These are phyloP conservation scores for Tuber borchii DNA, from an alignment of 495 filamentous ascomycete genomes.

Conservation along the genomic window DNA sequence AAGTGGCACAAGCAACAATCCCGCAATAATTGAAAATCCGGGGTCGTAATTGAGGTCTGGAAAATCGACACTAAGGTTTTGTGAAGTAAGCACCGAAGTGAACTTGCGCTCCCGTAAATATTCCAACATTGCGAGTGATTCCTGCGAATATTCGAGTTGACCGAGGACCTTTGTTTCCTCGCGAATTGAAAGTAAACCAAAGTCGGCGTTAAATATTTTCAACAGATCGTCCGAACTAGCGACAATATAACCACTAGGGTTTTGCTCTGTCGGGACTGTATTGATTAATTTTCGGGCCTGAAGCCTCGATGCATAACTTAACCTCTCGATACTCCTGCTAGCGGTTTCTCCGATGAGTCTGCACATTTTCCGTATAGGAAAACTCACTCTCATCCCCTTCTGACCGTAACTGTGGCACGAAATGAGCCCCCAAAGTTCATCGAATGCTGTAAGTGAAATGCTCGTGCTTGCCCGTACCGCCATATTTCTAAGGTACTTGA, in stretches of 20 bases:
- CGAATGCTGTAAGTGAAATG: conserved; percentile 80
- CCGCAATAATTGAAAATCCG: conserved; percentile 72
- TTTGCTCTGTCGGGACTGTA: conserved; percentile 67
- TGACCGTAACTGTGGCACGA: conserved; percentile 77
- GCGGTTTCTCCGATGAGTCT: conserved; percentile 81
- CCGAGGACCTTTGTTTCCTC: conserved; percentile 86
- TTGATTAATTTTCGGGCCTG: conserved; percentile 78
- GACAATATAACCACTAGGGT: conserved; percentile 86
- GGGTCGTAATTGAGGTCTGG: conserved; percentile 74
- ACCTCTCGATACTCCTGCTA: conserved; percentile 79
- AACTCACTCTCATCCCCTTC: conserved; percentile 78
- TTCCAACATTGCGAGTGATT: conserved; percentile 77
- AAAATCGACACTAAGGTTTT: conserved; percentile 72
- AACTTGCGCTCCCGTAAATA: conserved; percentile 72
- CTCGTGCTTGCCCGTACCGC: conserved; percentile 87
- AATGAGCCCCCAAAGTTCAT: conserved; percentile 83
- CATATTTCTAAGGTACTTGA: conserved; percentile 91
- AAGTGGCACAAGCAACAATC: conserved; percentile 75
- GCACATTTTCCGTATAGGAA: conserved; percentile 90
- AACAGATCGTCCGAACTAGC: conserved; percentile 83
- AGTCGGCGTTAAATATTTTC: conserved; percentile 81
- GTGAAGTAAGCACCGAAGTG: conserved; percentile 69
- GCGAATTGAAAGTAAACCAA: conserved; percentile 74
- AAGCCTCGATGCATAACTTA: conserved; percentile 77
- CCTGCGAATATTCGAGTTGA: conserved; percentile 66